A percentile compares a stretch with the other conserved stretches of the same genome.
These are phyloP conservation scores for Oryza longistaminata DNA, from an alignment of 176 grass and related monocot genomes.

Conservation along the genomic window DNA sequence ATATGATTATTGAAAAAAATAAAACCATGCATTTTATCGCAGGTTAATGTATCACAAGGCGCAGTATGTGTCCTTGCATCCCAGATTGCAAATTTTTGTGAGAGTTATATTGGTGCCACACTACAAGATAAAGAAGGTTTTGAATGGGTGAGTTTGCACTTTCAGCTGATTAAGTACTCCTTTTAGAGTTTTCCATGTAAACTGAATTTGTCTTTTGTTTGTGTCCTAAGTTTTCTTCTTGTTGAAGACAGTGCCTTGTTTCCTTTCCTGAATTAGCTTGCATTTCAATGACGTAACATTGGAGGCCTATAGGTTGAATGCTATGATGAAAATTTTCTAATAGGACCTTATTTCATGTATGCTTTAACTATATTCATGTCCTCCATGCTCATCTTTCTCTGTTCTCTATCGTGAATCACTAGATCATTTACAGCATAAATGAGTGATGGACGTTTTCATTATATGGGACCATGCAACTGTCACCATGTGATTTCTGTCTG, in stretches of 20 bases:
- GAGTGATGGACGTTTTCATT: not conserved
- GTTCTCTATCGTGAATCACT: not conserved
- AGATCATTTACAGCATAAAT: slow-evolving; percentile 11
- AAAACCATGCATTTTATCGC: not conserved
- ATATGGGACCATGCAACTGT: not conserved
- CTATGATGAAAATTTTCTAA: not conserved
- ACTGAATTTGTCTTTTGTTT: not conserved
- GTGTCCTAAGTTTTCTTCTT: not conserved
- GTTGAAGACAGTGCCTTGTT: not conserved
- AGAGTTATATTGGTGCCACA: slow-evolving; percentile 80
- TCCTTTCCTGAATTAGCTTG: slow-evolving; percentile 15
- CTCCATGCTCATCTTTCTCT: not conserved
- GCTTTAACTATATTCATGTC: not conserved
- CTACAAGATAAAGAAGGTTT: slow-evolving; percentile 92
- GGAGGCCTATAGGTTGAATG: slow-evolving; percentile 2
- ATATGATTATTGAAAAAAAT: not conserved
- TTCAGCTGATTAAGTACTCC: not conserved
- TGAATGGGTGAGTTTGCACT: slow-evolving; percentile 71
- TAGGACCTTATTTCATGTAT: not conserved
- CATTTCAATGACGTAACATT: slow-evolving; percentile 10
- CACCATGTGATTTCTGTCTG: not conserved
- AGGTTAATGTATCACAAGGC: slow-evolving; percentile 67
- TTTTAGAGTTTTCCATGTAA: not conserved
- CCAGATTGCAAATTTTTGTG: slow-evolving; percentile 93
- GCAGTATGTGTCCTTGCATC: slow-evolving; percentile 80